phyloP scores from a whole-genome alignment of 768 basidiomycete species.

The Phanerochaete carnosa region DNA sequence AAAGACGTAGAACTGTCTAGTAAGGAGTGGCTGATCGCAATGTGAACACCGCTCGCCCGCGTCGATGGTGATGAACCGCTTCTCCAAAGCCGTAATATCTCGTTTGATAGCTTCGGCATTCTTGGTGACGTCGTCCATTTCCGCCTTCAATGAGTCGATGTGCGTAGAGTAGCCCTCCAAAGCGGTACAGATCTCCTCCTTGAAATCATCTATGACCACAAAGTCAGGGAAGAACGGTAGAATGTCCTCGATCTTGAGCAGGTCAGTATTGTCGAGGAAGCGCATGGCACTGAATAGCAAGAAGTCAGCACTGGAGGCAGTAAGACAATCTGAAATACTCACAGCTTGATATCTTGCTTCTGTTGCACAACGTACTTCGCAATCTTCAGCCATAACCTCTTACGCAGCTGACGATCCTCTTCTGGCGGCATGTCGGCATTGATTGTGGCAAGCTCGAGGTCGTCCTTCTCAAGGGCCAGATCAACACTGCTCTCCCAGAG shows the following conservation, averaged over 20 bases:
- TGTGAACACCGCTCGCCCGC: constrained; percentile 81
- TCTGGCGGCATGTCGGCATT: constrained; percentile 92
- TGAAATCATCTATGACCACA: constrained; percentile 98
- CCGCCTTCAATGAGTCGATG: constrained; percentile 83
- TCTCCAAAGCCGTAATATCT: constrained; percentile 81
- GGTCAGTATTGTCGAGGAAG: constrained; percentile 90
- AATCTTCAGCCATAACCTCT: constrained; percentile 97
- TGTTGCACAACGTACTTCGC: constrained; percentile 98
- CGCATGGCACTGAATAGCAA: constrained; percentile 76
- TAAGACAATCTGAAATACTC: constrained; percentile 27
- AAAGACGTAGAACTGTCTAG: constrained; percentile 96
- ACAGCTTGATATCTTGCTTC: constrained; percentile 98
- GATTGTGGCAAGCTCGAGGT: constrained; percentile 90
- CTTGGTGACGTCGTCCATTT: constrained; percentile 95
- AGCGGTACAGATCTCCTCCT: constrained; percentile 95
- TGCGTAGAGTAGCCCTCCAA: constrained; percentile 91
- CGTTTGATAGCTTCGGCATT: constrained; percentile 92
- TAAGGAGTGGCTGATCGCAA: constrained; percentile 74
- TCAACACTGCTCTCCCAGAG: constrained; percentile 96
- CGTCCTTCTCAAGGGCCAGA: constrained; percentile 89
- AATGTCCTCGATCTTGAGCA: constrained; percentile 98
- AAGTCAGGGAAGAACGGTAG: constrained; percentile 99
- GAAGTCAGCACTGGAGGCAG: constrained; percentile 4
- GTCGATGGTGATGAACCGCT: constrained; percentile 90
- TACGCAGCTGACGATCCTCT: constrained; percentile 80